These are phyloP conservation scores for Fusarium palustre DNA, from an alignment of 2,329 filamentous ascomycete species.

Conservation along the genomic window DNA sequence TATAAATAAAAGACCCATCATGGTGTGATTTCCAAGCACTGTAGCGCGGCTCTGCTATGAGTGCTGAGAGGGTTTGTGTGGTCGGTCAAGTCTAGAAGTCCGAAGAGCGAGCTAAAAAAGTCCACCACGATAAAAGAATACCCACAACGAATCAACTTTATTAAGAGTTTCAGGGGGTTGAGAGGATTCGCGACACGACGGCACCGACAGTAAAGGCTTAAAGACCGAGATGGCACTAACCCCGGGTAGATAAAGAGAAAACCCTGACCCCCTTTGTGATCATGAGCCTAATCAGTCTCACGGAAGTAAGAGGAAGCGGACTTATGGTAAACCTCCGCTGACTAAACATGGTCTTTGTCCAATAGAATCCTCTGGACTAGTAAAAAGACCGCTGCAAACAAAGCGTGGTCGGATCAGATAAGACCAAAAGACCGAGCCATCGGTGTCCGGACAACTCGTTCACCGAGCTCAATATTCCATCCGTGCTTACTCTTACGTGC, in stretches of 20 bases:
- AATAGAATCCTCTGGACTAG: neutral
- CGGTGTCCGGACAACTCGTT: neutral
- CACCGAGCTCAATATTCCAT: neutral
- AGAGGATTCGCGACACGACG: neutral
- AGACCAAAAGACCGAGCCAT: neutral
- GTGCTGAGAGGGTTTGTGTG: neutral
- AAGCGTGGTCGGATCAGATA: neutral
- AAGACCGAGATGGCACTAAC: conserved; percentile 13
- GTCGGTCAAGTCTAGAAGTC: conserved; percentile 1
- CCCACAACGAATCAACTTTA: neutral
- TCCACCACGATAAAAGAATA: neutral
- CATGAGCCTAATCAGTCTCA: neutral
- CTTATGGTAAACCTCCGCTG: neutral
- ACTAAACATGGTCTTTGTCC: neutral
- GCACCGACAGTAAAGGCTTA: neutral
- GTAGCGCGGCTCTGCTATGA: neutral
- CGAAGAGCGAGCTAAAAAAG: conserved; percentile 11
- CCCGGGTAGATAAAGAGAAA: conserved; percentile 1
- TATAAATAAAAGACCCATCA: conserved; percentile 20
- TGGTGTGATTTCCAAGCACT: neutral
- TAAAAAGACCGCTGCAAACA: neutral
- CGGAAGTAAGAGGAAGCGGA: neutral
- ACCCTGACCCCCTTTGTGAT: neutral
- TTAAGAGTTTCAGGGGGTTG: neutral
- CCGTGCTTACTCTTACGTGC: neutral